Evolutionary conservation across 306 rosid species (phyloP).

Genomic region (Cucurbita maxima): DNA sequence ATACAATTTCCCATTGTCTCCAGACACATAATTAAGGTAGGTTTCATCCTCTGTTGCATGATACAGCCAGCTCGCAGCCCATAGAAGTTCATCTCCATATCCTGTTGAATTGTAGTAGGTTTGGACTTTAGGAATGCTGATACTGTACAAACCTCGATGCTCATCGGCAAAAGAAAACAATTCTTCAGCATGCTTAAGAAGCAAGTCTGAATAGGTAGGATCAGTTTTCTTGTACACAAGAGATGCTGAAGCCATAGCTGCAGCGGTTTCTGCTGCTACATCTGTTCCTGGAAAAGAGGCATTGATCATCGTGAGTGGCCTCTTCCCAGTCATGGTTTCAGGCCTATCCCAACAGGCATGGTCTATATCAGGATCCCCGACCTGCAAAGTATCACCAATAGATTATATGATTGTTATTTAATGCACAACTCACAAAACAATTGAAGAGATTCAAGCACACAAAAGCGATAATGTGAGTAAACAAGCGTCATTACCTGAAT

Average conservation of each 20-base stretch:
- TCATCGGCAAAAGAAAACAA: constrained; percentile 70
- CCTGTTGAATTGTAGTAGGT: constrained; percentile 82
- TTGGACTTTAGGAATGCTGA: constrained; percentile 52
- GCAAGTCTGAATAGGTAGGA: constrained; percentile 48
- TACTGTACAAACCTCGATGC: constrained; percentile 40
- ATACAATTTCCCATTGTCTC: constrained; percentile 42
- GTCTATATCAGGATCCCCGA: constrained; percentile 66
- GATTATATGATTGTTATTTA: constrained; percentile 5
- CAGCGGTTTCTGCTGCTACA: constrained; percentile 88
- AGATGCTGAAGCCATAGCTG: constrained; percentile 98
- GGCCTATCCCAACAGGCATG: constrained; percentile 88
- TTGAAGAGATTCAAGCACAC: neutral
- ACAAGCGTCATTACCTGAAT: constrained; percentile 43
- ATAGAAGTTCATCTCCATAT: constrained; percentile 82
- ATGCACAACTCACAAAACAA: neutral
- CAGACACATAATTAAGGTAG: constrained; percentile 59
- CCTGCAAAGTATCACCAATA: constrained; percentile 29
- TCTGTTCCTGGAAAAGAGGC: constrained; percentile 70
- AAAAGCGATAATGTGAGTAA: neutral
- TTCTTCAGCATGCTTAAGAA: constrained; percentile 73
- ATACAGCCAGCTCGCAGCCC: constrained; percentile 98
- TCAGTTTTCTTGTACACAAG: constrained; percentile 57
- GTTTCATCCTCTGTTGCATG: constrained; percentile 67
- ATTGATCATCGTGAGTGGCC: constrained; percentile 77
- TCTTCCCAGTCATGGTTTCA: constrained; percentile 46